Evolutionary conservation across 306 rosid genomes (phyloP).

Genomic region (Astragalus membranaceus): DNA sequence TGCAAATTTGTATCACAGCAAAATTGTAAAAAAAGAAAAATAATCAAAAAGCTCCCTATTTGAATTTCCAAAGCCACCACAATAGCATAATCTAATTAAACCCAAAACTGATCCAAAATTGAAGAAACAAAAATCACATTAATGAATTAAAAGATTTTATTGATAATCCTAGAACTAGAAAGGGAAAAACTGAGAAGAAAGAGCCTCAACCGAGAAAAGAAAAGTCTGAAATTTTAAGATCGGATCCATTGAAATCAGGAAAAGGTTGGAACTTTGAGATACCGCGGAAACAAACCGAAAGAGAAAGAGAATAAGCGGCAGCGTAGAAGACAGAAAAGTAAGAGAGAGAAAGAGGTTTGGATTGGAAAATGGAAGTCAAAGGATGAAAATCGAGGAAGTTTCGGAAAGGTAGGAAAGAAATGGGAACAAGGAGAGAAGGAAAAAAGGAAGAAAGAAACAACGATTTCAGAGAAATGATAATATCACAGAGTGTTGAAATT

Average conservation of each 20-base stretch:
- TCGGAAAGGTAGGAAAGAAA: neutral
- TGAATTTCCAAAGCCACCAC: constrained; percentile 34
- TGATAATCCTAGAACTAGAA: neutral
- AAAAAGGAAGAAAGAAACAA: neutral
- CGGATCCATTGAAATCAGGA: constrained; percentile 22
- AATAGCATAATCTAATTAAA: constrained; percentile 28
- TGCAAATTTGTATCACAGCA: neutral
- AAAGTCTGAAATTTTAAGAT: neutral
- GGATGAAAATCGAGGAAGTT: constrained; percentile 22
- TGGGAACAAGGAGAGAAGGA: too few relatives aligned
- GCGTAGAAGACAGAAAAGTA: neutral
- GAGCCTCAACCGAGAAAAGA: neutral
- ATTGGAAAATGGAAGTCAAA: constrained; percentile 4
- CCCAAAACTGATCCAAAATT: neutral
- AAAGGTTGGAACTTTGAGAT: constrained; percentile 3
- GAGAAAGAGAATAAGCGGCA: neutral
- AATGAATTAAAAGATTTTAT: neutral
- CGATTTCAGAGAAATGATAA: neutral
- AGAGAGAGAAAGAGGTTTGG: neutral
- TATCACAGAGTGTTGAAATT: neutral
- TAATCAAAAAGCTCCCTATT: neutral
- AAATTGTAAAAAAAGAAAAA: neutral
- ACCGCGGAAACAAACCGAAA: neutral
- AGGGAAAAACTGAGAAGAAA: neutral
- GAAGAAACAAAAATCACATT: neutral